A percentile compares a stretch with the other conserved stretches of the same genome.
phyloP scores from a whole-genome alignment of 2,329 filamentous ascomycete species.

The Chaetomiaceae sp. region DNA sequence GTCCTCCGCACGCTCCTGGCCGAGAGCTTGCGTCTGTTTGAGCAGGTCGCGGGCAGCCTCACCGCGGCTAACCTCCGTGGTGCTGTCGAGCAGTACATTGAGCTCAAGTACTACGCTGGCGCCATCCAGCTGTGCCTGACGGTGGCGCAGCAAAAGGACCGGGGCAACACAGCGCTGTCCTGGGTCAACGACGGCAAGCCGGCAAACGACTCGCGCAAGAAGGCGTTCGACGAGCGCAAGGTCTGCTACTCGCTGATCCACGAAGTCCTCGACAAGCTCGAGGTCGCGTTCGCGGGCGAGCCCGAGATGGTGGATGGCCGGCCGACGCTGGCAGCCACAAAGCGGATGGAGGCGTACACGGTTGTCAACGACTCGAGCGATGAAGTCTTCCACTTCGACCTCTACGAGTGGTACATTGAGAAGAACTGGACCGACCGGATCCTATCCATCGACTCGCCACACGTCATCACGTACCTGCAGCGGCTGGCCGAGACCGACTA shows the following conservation, averaged over 20 bases:
- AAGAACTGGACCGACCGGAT: constrained; percentile 83
- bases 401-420: constrained; percentile 97
- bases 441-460: constrained; percentile 76
- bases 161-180: constrained; percentile 75
- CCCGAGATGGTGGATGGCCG: constrained; percentile 75
- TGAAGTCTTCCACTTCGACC: constrained; percentile 88
- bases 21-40: constrained; percentile 83
- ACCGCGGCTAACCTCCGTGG: constrained; percentile 74
- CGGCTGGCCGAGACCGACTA: constrained; percentile 68
- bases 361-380: constrained; percentile 86
- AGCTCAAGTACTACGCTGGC: constrained; percentile 85
- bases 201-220: constrained; percentile 62
- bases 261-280: constrained; percentile 71
- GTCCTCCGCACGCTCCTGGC: constrained; percentile 74
- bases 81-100: constrained; percentile 74
- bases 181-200: constrained; percentile 86
- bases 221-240: constrained; percentile 66
- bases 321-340: constrained; percentile 68
- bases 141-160: constrained; percentile 80
- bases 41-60: constrained; percentile 80
- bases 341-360: constrained; percentile 81
- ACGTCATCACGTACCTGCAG: constrained; percentile 81
- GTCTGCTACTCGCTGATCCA: constrained; percentile 86
- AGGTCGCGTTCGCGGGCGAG: constrained; percentile 62
- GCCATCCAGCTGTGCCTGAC: constrained; percentile 82